A percentile compares a stretch with the other conserved stretches of the same genome.
Conservation (phyloP, 73 alveolate genomes). For the Stentor coeruleus region DNA sequence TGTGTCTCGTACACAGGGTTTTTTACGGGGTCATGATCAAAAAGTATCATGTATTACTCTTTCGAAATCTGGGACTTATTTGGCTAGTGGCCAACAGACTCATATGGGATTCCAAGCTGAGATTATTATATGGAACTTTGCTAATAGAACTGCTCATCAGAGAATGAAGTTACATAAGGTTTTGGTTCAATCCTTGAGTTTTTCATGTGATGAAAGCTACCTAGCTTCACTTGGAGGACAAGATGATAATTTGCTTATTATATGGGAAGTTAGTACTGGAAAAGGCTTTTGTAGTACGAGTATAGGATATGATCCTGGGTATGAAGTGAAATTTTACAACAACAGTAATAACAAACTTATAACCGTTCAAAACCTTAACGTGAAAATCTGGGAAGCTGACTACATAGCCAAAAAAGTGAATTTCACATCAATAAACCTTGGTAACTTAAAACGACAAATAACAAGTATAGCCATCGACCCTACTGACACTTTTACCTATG, state of each 20-base stretch:
- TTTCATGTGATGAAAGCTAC: slow-evolving; percentile 80
- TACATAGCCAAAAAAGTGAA: slow-evolving; percentile 53
- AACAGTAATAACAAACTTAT: slow-evolving; percentile 68
- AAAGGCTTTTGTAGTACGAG: slow-evolving; percentile 86
- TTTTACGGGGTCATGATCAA: slow-evolving; percentile 78
- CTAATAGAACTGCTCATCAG: slow-evolving; percentile 63
- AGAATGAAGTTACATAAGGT: slow-evolving; percentile 84
- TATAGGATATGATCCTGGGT: slow-evolving; percentile 76
- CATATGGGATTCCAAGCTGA: slow-evolving; percentile 92
- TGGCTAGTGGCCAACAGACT: slow-evolving; percentile 86
- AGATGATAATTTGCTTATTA: slow-evolving; percentile 83
- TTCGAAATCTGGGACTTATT: slow-evolving; percentile 79
- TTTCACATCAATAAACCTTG: slow-evolving; percentile 57
- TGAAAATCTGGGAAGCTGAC: slow-evolving; percentile 71
- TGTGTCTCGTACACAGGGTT: slow-evolving; percentile 49
- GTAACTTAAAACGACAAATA: slow-evolving; percentile 79
- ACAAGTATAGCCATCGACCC: slow-evolving; percentile 74
- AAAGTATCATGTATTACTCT: slow-evolving; percentile 72
- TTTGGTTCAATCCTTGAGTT: slow-evolving; percentile 68
- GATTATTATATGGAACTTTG: slow-evolving; percentile 86
- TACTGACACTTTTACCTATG: slow-evolving; percentile 66
- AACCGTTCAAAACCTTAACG: slow-evolving; percentile 77
- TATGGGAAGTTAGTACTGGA: slow-evolving; percentile 91
- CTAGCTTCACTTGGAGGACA: slow-evolving; percentile 88
- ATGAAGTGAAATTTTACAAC: slow-evolving; percentile 72